These are phyloP conservation scores for Magnaporthales sp. DNA, from an alignment of 2,329 filamentous ascomycete species.

Conservation along the genomic window DNA sequence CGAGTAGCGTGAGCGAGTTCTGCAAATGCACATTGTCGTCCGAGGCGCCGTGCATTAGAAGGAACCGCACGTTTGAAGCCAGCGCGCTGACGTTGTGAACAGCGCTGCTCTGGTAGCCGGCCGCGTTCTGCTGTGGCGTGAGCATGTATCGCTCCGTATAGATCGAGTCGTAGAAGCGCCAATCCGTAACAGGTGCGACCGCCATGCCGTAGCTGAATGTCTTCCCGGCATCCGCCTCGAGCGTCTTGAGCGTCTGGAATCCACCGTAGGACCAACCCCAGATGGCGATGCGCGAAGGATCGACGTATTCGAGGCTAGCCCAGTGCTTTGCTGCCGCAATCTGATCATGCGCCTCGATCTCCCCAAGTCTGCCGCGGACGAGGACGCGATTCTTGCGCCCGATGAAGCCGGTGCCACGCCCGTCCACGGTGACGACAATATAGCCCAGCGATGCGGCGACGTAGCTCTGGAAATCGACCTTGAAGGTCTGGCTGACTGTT, in stretches of 20 bases:
- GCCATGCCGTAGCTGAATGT: constrained; percentile 98
- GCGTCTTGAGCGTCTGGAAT: constrained; percentile 88
- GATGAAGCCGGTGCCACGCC: constrained; percentile 83
- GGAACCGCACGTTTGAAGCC: constrained; percentile 70
- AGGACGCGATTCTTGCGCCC: constrained; percentile 77
- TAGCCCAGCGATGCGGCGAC: constrained; percentile 81
- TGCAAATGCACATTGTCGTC: constrained; percentile 98
- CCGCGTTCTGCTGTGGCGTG: constrained; percentile 72
- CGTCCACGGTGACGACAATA: constrained; percentile 89
- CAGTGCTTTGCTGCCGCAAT: constrained; percentile 84
- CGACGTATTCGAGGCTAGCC: constrained; percentile 74
- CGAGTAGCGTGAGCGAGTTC: constrained; percentile 80
- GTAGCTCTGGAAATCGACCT: constrained; percentile 84
- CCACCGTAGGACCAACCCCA: constrained; percentile 99
- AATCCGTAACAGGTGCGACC: constrained; percentile 96
- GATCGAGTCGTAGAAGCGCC: constrained; percentile 89
- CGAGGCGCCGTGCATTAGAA: constrained; percentile 92
- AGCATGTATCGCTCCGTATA: constrained; percentile 98
- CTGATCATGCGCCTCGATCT: constrained; percentile 81
- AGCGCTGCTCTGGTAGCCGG: constrained; percentile 67
- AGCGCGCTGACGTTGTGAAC: constrained; percentile 70
- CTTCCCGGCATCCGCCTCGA: constrained; percentile 79
- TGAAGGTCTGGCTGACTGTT: constrained; percentile 70
- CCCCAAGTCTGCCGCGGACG: constrained; percentile 74
- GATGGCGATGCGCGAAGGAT: constrained; percentile 74